Base-by-base conservation (phyloP, 2,329 filamentous ascomycete species). In the Akanthomyces uredinophilus region DNA sequence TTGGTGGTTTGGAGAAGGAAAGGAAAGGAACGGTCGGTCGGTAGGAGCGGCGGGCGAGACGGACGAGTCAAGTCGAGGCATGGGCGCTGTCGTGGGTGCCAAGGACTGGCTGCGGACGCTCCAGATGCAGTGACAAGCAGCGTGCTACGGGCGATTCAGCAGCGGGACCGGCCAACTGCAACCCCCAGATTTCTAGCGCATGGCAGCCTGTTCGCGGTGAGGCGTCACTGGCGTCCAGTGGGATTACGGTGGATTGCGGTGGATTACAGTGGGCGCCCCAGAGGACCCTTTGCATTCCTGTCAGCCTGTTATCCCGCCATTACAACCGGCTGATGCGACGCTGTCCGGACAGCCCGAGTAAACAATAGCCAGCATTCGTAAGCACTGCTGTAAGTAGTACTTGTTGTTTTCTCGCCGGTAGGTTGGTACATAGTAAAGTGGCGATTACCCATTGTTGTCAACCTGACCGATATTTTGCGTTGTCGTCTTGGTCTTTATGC, bases 41-140 rank as follows among this genome's bases (percentile, higher is more conserved):
- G 24, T 44, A 11, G 6, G 43, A 55, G 44, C 29, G 35, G 44
- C 29, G 35, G 44, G 46, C 43, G 37, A 55, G 41, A 13, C 60
- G 62, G 41, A 13, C 60, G 62, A 57, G 52, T 51, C 58, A 63
- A 46, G 47, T 14, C 39, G 29, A 62, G 52, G 46, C 10, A 39
- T 16, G 37, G 37, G 37, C 37, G 37, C 4, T 35, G 32, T 35
- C 32, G 32, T 35, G 32, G 32, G 27, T 35, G 10, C 2, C 7
- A 35, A 35, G 32, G 32, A 35, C 7, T 35, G 32, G 32, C 32
- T 35, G 32, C 10, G 10, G 37, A 16, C 37, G 14, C 37, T 11
- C 37, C 37, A 39, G 16, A 39, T 39, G 13, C 37, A 39, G 37
- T 16, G 37, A 14, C 13, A 16, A 16, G 14, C 37, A 39, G 37